Evolutionary conservation across 139 green algal species (phyloP).

Genomic region (Tetraselmis chui): DNA sequence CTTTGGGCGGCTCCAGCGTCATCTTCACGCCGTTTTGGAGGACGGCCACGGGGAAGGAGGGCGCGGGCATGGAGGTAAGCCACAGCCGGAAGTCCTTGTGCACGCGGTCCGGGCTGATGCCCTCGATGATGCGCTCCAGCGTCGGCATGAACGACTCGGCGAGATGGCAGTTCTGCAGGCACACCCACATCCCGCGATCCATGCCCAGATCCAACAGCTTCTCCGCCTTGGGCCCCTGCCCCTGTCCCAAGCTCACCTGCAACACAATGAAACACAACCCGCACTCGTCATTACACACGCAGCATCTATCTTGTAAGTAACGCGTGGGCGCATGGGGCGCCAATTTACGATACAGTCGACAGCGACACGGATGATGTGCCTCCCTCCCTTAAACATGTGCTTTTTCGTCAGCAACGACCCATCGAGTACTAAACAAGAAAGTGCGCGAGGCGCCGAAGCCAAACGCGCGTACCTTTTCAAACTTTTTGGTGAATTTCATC

Average conservation of each 20-base stretch:
- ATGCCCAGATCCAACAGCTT: slow-evolving; percentile 21
- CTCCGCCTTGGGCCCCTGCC: slow-evolving; percentile 68
- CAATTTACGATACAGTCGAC: no score
- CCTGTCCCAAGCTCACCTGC: slow-evolving; percentile 77
- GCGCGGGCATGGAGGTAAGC: slow-evolving; percentile 67
- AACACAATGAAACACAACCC: no score
- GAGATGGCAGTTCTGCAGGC: slow-evolving; percentile 62
- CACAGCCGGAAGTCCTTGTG: slow-evolving; percentile 56
- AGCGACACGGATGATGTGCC: no score
- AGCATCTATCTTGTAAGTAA: no score
- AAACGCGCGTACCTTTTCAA: no score
- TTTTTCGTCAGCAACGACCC: no score
- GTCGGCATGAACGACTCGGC: slow-evolving; percentile 59
- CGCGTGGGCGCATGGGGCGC: no score
- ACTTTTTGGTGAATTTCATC: slow-evolving; percentile 67
- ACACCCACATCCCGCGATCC: slow-evolving; percentile 31
- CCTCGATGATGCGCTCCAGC: slow-evolving; percentile 56
- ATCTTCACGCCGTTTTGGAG: slow-evolving; percentile 80
- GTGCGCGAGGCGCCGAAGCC: no score
- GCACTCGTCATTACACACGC: no score
- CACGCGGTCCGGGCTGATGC: slow-evolving; percentile 33
- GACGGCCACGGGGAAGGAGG: slow-evolving; percentile 64
- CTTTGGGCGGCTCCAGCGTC: slow-evolving; percentile 74
- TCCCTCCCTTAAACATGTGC: no score
- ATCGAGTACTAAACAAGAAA: no score